Conservation (phyloP, 2,329 filamentous ascomycete genomes). For the Hymenoscyphus linearis region DNA sequence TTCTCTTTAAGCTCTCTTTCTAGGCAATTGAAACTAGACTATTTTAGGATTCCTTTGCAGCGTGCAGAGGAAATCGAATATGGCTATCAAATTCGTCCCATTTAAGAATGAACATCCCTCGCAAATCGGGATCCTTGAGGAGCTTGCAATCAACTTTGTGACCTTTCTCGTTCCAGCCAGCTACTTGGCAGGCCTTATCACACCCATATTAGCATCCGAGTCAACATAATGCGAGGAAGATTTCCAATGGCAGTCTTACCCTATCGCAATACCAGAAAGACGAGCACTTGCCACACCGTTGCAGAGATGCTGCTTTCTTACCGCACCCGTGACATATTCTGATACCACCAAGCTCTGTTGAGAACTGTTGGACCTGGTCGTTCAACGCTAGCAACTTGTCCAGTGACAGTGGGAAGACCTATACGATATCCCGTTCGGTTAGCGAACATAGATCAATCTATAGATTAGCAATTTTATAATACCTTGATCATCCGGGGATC, state of each 20-base stretch:
- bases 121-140: slow-evolving; percentile 28
- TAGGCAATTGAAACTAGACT: slow-evolving; percentile 1
- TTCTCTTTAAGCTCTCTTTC: slow-evolving; percentile 3
- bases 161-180: slow-evolving; percentile 28
- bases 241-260: slow-evolving; percentile 17
- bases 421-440: slow-evolving; percentile 2
- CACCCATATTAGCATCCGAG: slow-evolving; percentile 17
- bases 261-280: slow-evolving; percentile 27
- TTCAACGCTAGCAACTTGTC: slow-evolving; percentile 17
- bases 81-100: slow-evolving; percentile 27
- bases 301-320: slow-evolving; percentile 16
- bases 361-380: slow-evolving; percentile 23
- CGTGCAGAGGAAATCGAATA: slow-evolving; percentile 22
- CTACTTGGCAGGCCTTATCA: slow-evolving; percentile 23
- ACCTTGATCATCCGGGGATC: slow-evolving; percentile 5
- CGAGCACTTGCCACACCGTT: slow-evolving; percentile 20
- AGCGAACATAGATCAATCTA: too few relatives aligned
- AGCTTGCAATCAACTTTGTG: slow-evolving; percentile 29
- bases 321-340: slow-evolving; percentile 22
- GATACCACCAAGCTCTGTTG: slow-evolving; percentile 15
- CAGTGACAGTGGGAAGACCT: slow-evolving; percentile 22
- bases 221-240: slow-evolving; percentile 3
- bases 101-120: slow-evolving; percentile 25
- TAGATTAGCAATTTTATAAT: slow-evolving; percentile 10
- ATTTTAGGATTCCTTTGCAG: slow-evolving; percentile 6